Percentiles rank a stretch among this genome's conserved stretches.
These are phyloP conservation scores for Penicillium daleae DNA, from an alignment of 495 filamentous ascomycete genomes.

Conservation along the genomic window DNA sequence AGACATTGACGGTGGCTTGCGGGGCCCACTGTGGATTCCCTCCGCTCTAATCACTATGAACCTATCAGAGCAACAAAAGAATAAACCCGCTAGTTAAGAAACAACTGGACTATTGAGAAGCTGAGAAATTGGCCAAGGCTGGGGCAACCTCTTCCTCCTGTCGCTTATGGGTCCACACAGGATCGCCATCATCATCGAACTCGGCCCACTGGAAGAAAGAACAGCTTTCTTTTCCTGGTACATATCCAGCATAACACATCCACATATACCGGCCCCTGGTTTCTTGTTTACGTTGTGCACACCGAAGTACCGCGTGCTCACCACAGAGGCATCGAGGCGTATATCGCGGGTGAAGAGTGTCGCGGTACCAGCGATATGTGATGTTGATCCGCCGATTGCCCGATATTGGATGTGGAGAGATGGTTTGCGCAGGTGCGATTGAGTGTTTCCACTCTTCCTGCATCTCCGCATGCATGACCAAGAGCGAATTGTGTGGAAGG, in stretches of 20 bases:
- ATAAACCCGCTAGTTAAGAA: not conserved
- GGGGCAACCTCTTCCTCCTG: constrained; percentile 29
- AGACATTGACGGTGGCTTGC: not conserved
- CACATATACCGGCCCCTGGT: constrained; percentile 86
- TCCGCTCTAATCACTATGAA: not conserved
- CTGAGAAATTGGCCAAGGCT: constrained; percentile 38
- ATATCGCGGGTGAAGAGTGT: constrained; percentile 69
- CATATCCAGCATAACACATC: constrained; percentile 84
- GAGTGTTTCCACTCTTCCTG: constrained; percentile 63
- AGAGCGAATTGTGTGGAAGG: constrained; percentile 88
- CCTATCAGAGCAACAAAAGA: not conserved
- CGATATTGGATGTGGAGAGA: constrained; percentile 81
- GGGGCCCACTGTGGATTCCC: not conserved
- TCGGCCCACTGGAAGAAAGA: constrained; percentile 87
- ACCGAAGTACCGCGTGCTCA: constrained; percentile 72
- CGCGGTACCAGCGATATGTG: constrained; percentile 87
- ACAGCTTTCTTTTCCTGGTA: constrained; percentile 76
- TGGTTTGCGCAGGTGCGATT: constrained; percentile 70
- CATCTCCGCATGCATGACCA: constrained; percentile 93
- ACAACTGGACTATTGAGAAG: constrained; percentile 20
- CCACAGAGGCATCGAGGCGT: constrained; percentile 65
- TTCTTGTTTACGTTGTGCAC: constrained; percentile 74
- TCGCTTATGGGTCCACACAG: constrained; percentile 56
- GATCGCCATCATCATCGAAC: constrained; percentile 86
- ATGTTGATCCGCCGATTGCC: constrained; percentile 85